Evolutionary conservation across 2,329 filamentous ascomycete species (phyloP), one percentile per base, ranked within the genome.

Genomic region (Metarhizium robertsii): DNA sequence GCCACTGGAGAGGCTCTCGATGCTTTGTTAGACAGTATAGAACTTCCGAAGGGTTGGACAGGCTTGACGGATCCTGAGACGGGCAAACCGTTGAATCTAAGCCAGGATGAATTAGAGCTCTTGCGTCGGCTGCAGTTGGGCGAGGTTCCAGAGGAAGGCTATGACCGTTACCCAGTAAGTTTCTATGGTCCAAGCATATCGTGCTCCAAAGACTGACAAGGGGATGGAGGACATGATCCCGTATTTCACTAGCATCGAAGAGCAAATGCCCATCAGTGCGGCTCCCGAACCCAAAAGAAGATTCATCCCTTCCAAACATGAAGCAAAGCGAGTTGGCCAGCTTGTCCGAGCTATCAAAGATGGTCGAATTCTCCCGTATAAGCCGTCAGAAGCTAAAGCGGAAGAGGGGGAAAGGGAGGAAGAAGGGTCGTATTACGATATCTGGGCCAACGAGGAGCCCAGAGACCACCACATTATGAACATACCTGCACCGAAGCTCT

Each of bases 41-140:
- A 99, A 67, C 79, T 99, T 40, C 94, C 94, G 14, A 91, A 96
- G 77, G 94, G 92, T 61, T 99, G 92, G 91, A 99, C 94, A 54
- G 94, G 92, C 56, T 77, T 97, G 61, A 96, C 91, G 8, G 94
- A 99, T 71, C 91, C 92, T 5, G 83, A 89, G 50, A 99, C 95
- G 5, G 95, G 94, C 61, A 95, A 96, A 71, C 92, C 92, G 25
- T 73, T 99, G 62, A 86, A 95, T 66, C 78, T 99, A 52, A 95
- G 82, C 65, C 83, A 86, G 58, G 88, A 96, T 61, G 92, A 99
- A 71, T 72, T 99, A 61, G 88, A 96, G 67, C 83, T 97, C 57
- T 76, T 99, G 61, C 87, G 87, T 65, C 88, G 90, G 65, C 82
- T 99, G 52, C 92, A 96, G 65, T 86, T 89, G 74, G 92, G 95